phyloP scores from a whole-genome alignment of 148 eudicot species.

The Amaranthus hypochondriacus region DNA sequence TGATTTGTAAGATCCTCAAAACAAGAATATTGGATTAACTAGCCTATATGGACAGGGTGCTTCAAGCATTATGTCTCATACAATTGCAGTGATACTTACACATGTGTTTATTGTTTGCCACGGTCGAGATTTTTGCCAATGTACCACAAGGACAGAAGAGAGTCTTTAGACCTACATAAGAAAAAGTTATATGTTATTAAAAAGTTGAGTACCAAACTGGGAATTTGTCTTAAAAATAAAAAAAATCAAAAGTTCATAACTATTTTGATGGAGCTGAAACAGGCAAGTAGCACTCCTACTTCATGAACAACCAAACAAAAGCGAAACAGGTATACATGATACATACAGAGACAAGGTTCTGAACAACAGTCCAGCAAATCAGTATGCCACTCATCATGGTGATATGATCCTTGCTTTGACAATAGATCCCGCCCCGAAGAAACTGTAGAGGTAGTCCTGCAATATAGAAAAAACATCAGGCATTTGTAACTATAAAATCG shows the following conservation, averaged over 20 bases:
- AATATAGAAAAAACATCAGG: slow-evolving; percentile 15
- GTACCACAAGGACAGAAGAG: slow-evolving; percentile 81
- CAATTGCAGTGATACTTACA: slow-evolving; percentile 53
- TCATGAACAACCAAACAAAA: background rate
- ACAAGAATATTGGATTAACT: background rate
- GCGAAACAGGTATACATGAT: background rate
- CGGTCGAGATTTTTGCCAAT: slow-evolving; percentile 74
- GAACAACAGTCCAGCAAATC: slow-evolving; percentile 96
- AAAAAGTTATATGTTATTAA: background rate
- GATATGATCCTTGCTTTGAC: slow-evolving; percentile 41
- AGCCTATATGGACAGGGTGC: background rate
- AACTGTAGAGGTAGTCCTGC: slow-evolving; percentile 65
- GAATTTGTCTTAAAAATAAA: no score
- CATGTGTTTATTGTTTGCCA: slow-evolving; percentile 56
- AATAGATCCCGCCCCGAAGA: slow-evolving; percentile 59
- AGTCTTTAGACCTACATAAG: slow-evolving; percentile 77
- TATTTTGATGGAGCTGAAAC: background rate
- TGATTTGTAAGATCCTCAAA: background rate
- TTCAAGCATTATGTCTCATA: background rate
- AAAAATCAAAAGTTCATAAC: background rate
- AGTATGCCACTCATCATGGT: slow-evolving; percentile 69
- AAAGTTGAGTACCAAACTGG: background rate
- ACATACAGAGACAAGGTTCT: slow-evolving; percentile 88
- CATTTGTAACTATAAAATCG: background rate
- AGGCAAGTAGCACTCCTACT: background rate